A percentile compares a stretch with the other conserved stretches of the same genome.
Evolutionary conservation across 2,329 filamentous ascomycete species (phyloP).

Genomic region (Aspergillus transmontanensis): DNA sequence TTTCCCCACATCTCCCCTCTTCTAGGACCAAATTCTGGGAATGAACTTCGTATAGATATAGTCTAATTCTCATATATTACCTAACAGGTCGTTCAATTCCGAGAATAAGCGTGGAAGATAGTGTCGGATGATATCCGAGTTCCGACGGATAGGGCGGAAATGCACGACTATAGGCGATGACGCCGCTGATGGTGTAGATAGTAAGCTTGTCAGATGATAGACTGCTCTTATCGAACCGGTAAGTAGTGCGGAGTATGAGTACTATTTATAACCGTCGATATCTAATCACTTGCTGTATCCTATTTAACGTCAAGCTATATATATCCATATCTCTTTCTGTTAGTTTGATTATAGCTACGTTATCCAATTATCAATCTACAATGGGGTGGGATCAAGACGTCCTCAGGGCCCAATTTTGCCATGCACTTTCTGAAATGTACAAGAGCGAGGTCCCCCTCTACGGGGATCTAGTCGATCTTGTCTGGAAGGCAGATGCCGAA

Average conservation of each 20-base stretch:
- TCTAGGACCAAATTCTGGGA: not conserved
- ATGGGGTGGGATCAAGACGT: constrained; percentile 26
- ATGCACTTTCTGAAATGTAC: constrained; percentile 40
- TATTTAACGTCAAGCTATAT: not conserved
- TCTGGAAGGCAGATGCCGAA: constrained; percentile 30
- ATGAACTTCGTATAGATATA: not conserved
- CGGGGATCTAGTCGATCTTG: constrained; percentile 34
- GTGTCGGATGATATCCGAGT: not conserved
- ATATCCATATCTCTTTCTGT: not conserved
- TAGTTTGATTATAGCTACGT: not conserved
- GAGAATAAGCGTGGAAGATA: not conserved
- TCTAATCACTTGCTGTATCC: not conserved
- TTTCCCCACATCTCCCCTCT: not conserved
- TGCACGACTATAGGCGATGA: not conserved
- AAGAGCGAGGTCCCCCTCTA: constrained; percentile 38
- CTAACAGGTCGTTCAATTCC: not conserved
- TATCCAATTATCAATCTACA: not conserved
- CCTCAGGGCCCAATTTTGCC: constrained; percentile 33
- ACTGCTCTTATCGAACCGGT: not conserved
- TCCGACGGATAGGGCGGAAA: not conserved
- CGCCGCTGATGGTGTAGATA: not conserved
- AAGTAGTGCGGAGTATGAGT: not conserved
- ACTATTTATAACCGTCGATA: not conserved
- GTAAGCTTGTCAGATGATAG: not conserved
- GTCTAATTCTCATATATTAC: not conserved